A percentile compares a stretch with the other conserved stretches of the same genome.
phyloP scores from a whole-genome alignment of 2,329 filamentous ascomycete species.

The Aurifilum marmelostoma region DNA sequence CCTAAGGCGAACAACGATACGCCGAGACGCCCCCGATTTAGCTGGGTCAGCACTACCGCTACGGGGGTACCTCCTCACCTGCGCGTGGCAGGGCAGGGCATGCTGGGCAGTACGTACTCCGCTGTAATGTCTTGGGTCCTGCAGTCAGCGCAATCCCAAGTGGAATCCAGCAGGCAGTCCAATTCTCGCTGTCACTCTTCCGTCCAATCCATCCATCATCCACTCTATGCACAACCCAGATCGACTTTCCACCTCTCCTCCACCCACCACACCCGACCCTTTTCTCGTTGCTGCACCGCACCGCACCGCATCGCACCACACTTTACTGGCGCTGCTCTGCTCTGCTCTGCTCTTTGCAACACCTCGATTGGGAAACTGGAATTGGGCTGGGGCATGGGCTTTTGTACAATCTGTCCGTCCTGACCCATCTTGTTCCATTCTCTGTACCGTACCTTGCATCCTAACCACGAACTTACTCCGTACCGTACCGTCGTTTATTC shows the following conservation, averaged over 20 bases:
- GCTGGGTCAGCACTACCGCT: constrained; percentile 7
- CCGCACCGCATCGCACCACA: no score
- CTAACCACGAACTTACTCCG: neutral
- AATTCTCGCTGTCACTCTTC: neutral
- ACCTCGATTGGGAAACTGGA: neutral
- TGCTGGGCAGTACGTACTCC: neutral
- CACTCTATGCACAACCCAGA: neutral
- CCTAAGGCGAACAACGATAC: neutral
- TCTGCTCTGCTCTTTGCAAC: neutral
- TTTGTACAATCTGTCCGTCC: constrained; percentile 6
- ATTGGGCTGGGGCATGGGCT: constrained; percentile 5
- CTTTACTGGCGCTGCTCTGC: neutral
- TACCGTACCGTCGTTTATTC: constrained; percentile 15
- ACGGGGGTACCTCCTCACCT: neutral
- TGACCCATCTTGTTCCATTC: neutral
- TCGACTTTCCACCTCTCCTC: neutral
- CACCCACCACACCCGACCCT: neutral
- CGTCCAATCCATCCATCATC: neutral
- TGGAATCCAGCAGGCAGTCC: no score
- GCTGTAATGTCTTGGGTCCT: constrained; percentile 5
- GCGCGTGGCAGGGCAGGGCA: neutral
- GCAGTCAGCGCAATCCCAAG: constrained; percentile 7
- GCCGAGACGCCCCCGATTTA: neutral
- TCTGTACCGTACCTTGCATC: constrained; percentile 1
- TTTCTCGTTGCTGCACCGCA: neutral